Evolutionary conservation across 345 rosid species (phyloP).

Genomic region (Pistacia atlantica): DNA sequence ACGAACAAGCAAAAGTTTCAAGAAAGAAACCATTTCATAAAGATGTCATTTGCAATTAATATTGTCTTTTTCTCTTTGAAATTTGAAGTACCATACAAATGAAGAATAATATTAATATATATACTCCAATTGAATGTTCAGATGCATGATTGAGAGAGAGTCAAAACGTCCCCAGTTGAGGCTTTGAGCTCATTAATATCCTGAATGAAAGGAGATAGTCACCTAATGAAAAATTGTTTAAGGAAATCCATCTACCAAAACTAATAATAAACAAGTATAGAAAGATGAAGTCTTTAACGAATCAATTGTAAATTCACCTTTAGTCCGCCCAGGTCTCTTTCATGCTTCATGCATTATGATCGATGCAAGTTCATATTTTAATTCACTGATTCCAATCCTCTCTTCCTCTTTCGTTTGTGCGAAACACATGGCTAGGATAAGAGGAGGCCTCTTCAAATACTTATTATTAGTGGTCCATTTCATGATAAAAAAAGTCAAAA

Average conservation of each 20-base stretch:
- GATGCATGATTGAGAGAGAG: no score
- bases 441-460: no score
- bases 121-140: no score
- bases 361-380: background rate
- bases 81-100: background rate
- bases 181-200: no score
- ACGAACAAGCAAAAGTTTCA: constrained; percentile 25
- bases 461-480: no score
- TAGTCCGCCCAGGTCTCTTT: background rate
- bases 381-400: background rate
- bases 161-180: constrained; percentile 10
- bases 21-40: constrained; percentile 26
- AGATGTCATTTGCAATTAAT: background rate
- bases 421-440: no score
- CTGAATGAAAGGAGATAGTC: background rate
- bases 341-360: background rate
- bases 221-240: no score
- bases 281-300: background rate
- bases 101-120: background rate
- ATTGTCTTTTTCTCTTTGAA: background rate
- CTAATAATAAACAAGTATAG: background rate
- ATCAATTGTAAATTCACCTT: constrained; percentile 3
- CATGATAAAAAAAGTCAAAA: no score
- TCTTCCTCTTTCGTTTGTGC: no score
- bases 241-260: no score